Evolutionary conservation across 192 early-diverging fungal species (phyloP).

Genomic region (Diversispora eburnea): DNA sequence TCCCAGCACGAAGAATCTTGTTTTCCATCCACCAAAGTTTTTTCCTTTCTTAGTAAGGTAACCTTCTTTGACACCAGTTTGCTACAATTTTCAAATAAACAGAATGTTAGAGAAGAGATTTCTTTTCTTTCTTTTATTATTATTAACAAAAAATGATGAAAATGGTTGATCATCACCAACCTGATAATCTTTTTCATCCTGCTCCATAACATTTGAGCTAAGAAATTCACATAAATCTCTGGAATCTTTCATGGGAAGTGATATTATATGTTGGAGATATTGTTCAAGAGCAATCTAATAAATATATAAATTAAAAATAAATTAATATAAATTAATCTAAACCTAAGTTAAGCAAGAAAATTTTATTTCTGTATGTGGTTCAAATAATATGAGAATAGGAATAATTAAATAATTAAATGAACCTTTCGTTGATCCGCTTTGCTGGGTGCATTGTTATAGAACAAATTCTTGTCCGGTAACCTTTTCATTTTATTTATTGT

Average conservation of each 20-base stretch:
- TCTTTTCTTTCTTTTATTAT: not conserved
- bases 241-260: constrained; percentile 55
- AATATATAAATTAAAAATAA: constrained; percentile 17
- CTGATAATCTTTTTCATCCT: constrained; percentile 32
- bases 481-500: constrained; percentile 54
- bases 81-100: constrained; percentile 29
- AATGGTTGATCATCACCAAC: not conserved
- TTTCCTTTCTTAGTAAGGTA: constrained; percentile 91
- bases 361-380: not conserved
- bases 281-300: constrained; percentile 65
- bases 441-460: constrained; percentile 72
- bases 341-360: too few species aligned
- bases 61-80: constrained; percentile 74
- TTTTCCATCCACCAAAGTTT: constrained; percentile 97
- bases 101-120: not conserved
- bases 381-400: not conserved
- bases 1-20: constrained; percentile 77
- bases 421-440: constrained; percentile 87
- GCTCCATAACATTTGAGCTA: constrained; percentile 62
- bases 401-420: constrained; percentile 20
- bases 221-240: constrained; percentile 72
- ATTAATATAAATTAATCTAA: not conserved
- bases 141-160: not conserved
- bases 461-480: constrained; percentile 84
- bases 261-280: constrained; percentile 73